Conservation (phyloP, 2,329 filamentous ascomycete species). For the Botryotinia convoluta region DNA sequence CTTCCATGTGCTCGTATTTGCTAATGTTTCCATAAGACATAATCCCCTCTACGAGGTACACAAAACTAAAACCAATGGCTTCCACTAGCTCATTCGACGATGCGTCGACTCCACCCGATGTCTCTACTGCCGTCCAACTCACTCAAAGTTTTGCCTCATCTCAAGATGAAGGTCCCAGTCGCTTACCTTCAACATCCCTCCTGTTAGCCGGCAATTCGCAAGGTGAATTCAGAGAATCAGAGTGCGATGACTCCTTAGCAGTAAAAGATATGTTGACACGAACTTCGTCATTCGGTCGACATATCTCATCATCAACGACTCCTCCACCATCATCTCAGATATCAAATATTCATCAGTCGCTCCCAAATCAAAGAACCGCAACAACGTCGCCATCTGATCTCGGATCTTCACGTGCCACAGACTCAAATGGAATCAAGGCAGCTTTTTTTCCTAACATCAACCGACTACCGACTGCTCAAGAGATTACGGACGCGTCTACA, state of each 20-base stretch:
- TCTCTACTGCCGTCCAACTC: constrained; percentile 31
- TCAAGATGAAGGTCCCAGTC: constrained; percentile 22
- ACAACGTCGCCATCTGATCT: constrained; percentile 29
- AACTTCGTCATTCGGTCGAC: background rate
- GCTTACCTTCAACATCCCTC: constrained; percentile 27
- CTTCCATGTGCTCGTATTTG: background rate
- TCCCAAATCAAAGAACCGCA: constrained; percentile 18
- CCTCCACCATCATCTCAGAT: constrained; percentile 59
- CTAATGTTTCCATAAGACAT: background rate
- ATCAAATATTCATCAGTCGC: constrained; percentile 33
- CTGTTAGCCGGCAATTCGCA: constrained; percentile 10
- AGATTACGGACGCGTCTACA: constrained; percentile 51
- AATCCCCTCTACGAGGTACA: background rate
- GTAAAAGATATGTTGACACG: background rate
- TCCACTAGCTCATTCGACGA: constrained; percentile 32
- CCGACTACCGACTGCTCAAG: constrained; percentile 45
- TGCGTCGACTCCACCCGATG: constrained; percentile 27
- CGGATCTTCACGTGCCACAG: constrained; percentile 36
- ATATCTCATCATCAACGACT: constrained; percentile 16
- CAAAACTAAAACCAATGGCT: constrained; percentile 25
- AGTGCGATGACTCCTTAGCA: constrained; percentile 1
- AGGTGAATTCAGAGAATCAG: background rate
- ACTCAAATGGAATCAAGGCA: constrained; percentile 29
- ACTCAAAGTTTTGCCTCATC: constrained; percentile 25
- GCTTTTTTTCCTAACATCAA: constrained; percentile 17